phyloP scores from a whole-genome alignment of 352 stramenopile genomes.

The Pythium sp. region DNA sequence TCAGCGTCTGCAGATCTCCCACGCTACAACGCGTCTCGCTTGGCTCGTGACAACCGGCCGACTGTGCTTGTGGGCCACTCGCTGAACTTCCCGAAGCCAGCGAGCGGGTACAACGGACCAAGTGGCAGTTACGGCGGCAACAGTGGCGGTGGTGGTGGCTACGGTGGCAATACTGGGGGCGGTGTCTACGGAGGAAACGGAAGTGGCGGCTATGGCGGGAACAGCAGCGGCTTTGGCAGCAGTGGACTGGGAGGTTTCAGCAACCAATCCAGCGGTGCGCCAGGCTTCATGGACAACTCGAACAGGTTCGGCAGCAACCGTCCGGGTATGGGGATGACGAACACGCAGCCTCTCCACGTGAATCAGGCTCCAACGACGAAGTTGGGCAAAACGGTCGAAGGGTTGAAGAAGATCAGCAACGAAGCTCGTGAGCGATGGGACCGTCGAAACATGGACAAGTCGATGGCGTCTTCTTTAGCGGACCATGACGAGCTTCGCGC shows the following conservation, averaged over 20 bases:
- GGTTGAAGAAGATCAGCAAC: conserved; percentile 79
- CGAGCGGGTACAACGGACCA: conserved; percentile 34
- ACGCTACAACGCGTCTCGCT: conserved; percentile 40
- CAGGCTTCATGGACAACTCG: conserved; percentile 55
- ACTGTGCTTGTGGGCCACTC: conserved; percentile 81
- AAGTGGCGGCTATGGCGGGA: conserved; percentile 19
- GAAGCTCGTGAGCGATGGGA: conserved; percentile 83
- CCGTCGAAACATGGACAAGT: conserved; percentile 88
- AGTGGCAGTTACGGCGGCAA: conserved; percentile 41
- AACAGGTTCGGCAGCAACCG: conserved; percentile 57
- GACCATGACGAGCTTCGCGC: conserved; percentile 83
- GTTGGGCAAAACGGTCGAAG: conserved; percentile 73
- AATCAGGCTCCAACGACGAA: conserved; percentile 40
- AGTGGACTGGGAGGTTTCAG: conserved; percentile 17
- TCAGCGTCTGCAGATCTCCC: conserved; percentile 28
- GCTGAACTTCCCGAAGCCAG: conserved; percentile 69
- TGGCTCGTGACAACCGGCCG: conserved; percentile 73
- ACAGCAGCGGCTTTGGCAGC: conserved; percentile 11
- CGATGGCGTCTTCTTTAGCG: conserved; percentile 84
- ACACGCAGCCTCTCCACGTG: conserved; percentile 40
- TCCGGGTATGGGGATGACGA: conserved; percentile 44
- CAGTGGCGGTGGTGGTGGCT: conserved; percentile 31
- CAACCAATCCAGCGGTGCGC: conserved; percentile 16
- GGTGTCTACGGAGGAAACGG: conserved; percentile 9
- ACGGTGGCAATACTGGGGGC: conserved; percentile 13